phyloP scores from a whole-genome alignment of 2,329 filamentous ascomycete genomes.

The Balansia obtecta region DNA sequence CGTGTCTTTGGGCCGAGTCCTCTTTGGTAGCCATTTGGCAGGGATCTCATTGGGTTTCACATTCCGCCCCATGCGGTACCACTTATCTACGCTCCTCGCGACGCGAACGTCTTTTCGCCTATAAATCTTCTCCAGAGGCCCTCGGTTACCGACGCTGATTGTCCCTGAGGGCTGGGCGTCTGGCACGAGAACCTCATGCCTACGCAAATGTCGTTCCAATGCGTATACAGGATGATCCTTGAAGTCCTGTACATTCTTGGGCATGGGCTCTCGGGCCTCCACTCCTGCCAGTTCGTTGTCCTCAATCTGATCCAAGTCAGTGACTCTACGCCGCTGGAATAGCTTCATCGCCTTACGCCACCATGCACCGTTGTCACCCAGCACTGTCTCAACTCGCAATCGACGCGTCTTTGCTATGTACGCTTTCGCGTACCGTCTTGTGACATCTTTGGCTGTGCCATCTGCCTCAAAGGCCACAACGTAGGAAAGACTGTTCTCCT shows the following conservation, averaged over 20 bases:
- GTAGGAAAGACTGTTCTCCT: slow-evolving; percentile 67
- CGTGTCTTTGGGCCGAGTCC: slow-evolving; percentile 20
- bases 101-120: slow-evolving; percentile 67
- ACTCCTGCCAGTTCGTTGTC: slow-evolving; percentile 59
- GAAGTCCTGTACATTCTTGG: slow-evolving; percentile 74
- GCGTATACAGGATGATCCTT: slow-evolving; percentile 77
- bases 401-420: slow-evolving; percentile 85
- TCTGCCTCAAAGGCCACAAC: slow-evolving; percentile 78
- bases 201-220: slow-evolving; percentile 69
- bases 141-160: slow-evolving; percentile 53
- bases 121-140: slow-evolving; percentile 64
- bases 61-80: slow-evolving; percentile 79
- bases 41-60: slow-evolving; percentile 71
- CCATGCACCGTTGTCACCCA: slow-evolving; percentile 38
- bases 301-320: slow-evolving; percentile 74
- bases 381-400: slow-evolving; percentile 55
- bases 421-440: slow-evolving; percentile 72
- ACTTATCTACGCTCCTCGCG: slow-evolving; percentile 71
- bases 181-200: slow-evolving; percentile 71
- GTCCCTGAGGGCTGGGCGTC: slow-evolving; percentile 62
- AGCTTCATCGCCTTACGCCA: slow-evolving; percentile 38
- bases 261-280: slow-evolving; percentile 71
- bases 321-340: slow-evolving; percentile 29
- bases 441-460: slow-evolving; percentile 70
- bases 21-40: slow-evolving; percentile 56